Conservation (phyloP, 495 filamentous ascomycete species). For the Pseudoneurospora amorphoporcata region DNA sequence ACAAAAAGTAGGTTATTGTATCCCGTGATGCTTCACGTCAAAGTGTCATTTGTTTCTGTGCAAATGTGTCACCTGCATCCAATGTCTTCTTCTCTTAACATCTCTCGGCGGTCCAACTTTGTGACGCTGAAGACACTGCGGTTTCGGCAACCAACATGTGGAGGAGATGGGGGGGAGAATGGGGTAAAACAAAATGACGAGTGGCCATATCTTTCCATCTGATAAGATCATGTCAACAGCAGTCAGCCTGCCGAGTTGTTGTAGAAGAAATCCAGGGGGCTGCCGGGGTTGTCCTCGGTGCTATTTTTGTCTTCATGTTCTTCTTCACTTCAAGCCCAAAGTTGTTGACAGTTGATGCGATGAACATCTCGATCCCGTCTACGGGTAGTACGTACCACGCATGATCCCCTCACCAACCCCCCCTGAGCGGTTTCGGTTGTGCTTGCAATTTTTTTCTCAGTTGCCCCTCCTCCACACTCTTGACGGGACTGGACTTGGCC, state of each 20-base stretch:
- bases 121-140: neutral
- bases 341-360: neutral
- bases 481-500: slow-evolving; percentile 3
- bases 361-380: neutral
- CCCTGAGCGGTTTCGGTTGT: slow-evolving; percentile 26
- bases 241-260: neutral
- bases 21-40: neutral
- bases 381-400: neutral
- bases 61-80: neutral
- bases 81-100: neutral
- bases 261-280: neutral
- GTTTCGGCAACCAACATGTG: neutral
- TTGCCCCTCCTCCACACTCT: slow-evolving; percentile 21
- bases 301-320: neutral
- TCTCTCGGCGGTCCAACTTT: neutral
- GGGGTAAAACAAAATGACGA: neutral
- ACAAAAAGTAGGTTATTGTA: neutral
- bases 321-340: neutral
- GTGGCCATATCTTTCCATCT: neutral
- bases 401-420: neutral
- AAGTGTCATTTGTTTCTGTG: neutral
- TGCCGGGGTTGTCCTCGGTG: neutral
- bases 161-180: neutral
- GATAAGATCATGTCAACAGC: neutral
- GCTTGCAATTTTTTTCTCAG: slow-evolving; percentile 18